Percentiles rank a stretch among this genome's conserved stretches.
Conservation (phyloP, 1,139 yeast species). For the Hyphopichia burtonii region DNA sequence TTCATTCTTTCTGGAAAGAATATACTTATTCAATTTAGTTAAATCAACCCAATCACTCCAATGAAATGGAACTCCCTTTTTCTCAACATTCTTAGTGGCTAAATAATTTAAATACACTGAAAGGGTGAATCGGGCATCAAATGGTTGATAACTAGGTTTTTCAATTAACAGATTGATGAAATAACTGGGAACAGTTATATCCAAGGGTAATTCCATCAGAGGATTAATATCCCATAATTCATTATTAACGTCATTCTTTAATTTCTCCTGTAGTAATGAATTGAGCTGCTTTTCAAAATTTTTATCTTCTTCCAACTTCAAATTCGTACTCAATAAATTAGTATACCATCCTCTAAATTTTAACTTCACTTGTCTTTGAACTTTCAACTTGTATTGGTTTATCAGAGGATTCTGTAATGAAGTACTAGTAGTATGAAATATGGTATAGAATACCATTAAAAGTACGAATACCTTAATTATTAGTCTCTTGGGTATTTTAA, state of each 20-base stretch:
- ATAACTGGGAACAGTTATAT: constrained; percentile 20
- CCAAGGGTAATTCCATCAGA: constrained; percentile 12
- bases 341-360: constrained; percentile 18
- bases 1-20: constrained; percentile 14
- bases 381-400: constrained; percentile 11
- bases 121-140: constrained; percentile 23
- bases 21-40: constrained; percentile 23
- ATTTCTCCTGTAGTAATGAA: constrained; percentile 13
- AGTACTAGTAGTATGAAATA: constrained; percentile 8
- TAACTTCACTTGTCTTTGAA: constrained; percentile 13
- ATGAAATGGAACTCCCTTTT: constrained; percentile 26
- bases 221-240: constrained; percentile 29
- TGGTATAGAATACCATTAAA: constrained; percentile 11
- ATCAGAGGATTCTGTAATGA: constrained; percentile 11
- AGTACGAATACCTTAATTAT: constrained; percentile 11
- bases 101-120: constrained; percentile 14
- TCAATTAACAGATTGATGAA: constrained; percentile 5
- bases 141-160: constrained; percentile 10
- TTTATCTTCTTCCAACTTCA: constrained; percentile 18
- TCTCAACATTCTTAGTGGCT: constrained; percentile 7
- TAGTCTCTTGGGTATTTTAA: constrained; percentile 9
- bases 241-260: constrained; percentile 16
- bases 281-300: constrained; percentile 15
- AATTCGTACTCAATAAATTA: constrained; percentile 17
- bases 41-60: constrained; percentile 47